A percentile compares a stretch with the other conserved stretches of the same genome.
phyloP scores from a whole-genome alignment of 1,284 basidiomycete species.

The Puccinia coronata region DNA sequence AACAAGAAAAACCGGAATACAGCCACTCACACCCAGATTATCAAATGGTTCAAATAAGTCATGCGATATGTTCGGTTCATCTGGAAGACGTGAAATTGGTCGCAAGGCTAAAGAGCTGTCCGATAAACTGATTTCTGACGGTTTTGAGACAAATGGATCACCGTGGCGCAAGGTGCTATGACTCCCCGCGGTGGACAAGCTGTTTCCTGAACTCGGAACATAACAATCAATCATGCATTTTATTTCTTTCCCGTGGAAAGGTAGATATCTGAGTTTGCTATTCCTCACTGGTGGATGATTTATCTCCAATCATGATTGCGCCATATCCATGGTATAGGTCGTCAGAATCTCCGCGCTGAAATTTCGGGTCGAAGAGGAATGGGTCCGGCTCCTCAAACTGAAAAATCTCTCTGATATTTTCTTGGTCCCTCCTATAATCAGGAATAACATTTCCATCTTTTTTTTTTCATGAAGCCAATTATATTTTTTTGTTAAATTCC shows the following conservation, averaged over 20 bases:
- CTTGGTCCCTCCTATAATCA: constrained; percentile 6
- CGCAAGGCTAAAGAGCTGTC: not conserved
- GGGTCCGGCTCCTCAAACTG: constrained; percentile 45
- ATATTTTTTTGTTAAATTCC: not conserved
- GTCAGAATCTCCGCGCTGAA: not conserved
- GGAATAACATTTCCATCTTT: constrained; percentile 14
- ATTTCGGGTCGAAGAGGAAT: constrained; percentile 32
- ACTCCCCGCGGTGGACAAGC: not conserved
- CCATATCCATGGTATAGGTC: constrained; percentile 35
- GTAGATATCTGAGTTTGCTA: too few relatives aligned
- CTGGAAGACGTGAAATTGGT: not conserved
- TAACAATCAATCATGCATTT: not conserved
- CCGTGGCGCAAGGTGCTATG: not conserved
- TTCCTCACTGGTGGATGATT: too few relatives aligned
- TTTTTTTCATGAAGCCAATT: not conserved
- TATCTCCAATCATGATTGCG: constrained; percentile 9
- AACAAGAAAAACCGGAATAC: not conserved
- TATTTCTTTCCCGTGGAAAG: too few relatives aligned
- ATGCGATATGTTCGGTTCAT: not conserved
- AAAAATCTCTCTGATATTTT: constrained; percentile 31
- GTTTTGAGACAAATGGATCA: constrained; percentile 47
- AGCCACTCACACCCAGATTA: constrained; percentile 28
- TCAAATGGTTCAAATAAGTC: constrained; percentile 12
- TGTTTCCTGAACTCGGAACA: not conserved
- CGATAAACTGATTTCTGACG: constrained; percentile 34